Percentiles rank a stretch among this genome's conserved stretches.
Evolutionary conservation across 257 asterid genomes (phyloP).

Genomic region (Lantana camara): DNA sequence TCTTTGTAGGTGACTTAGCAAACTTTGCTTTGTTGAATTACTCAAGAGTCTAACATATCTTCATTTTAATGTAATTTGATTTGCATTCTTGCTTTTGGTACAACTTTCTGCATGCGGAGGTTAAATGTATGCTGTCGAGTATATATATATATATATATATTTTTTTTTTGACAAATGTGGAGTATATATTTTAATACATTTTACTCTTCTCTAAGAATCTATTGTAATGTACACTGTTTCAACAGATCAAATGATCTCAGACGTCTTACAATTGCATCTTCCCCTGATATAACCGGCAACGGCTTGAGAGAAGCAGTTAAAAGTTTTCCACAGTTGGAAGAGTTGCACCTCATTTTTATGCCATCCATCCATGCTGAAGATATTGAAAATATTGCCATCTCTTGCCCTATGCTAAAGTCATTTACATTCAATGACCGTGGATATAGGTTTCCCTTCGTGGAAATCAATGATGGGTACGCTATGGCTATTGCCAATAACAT

Average conservation of each 20-base stretch:
- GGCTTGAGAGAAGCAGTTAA: slow-evolving; percentile 36
- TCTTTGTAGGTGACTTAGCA: background rate
- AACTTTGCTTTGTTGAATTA: background rate
- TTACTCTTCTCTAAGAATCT: background rate
- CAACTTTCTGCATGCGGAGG: too few relatives aligned
- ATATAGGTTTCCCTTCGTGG: background rate
- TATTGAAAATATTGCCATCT: slow-evolving; percentile 38
- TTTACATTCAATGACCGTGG: slow-evolving; percentile 28
- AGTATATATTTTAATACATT: background rate
- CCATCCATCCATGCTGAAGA: background rate
- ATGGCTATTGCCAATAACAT: slow-evolving; percentile 6
- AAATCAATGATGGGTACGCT: background rate
- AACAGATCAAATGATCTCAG: slow-evolving; percentile 46
- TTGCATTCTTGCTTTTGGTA: background rate
- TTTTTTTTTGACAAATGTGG: background rate
- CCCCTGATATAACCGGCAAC: slow-evolving; percentile 16
- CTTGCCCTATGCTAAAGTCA: slow-evolving; percentile 43
- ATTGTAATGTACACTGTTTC: background rate
- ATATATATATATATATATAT: too few relatives aligned
- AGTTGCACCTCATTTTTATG: slow-evolving; percentile 41
- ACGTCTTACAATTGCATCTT: slow-evolving; percentile 35
- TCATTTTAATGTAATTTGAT: background rate
- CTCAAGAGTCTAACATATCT: background rate
- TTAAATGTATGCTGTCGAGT: slow-evolving; percentile 6
- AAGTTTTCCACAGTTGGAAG: slow-evolving; percentile 45